Conservation (phyloP, 106 monocot genomes). For the Allium fistulosum region DNA sequence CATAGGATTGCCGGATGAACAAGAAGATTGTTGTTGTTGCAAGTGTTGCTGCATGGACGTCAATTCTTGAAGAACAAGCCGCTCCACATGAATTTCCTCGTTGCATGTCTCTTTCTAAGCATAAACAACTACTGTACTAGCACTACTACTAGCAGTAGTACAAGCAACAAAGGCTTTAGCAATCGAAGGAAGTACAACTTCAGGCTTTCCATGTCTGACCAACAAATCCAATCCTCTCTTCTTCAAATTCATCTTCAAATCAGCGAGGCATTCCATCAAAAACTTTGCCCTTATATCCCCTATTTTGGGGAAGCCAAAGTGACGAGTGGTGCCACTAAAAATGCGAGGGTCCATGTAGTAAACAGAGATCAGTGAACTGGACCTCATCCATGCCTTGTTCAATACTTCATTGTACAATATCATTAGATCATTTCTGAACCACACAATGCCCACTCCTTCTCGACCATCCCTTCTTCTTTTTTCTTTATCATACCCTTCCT, state of each 20-base stretch:
- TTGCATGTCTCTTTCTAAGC: constrained; percentile 91
- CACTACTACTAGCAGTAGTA: constrained; percentile 4
- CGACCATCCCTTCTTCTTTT: constrained; percentile 10
- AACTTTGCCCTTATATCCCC: constrained; percentile 77
- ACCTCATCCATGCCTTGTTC: constrained; percentile 45
- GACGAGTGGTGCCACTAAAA: constrained; percentile 54
- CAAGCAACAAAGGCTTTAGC: constrained; percentile 63
- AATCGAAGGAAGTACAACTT: constrained; percentile 73
- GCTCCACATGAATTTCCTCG: constrained; percentile 79
- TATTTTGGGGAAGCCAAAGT: constrained; percentile 88
- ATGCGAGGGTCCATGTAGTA: constrained; percentile 78
- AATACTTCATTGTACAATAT: constrained; percentile 74
- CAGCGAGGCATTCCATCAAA: constrained; percentile 69
- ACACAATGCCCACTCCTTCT: constrained; percentile 61
- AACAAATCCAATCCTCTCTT: constrained; percentile 59
- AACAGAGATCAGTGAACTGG: constrained; percentile 59
- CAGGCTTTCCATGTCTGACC: constrained; percentile 64
- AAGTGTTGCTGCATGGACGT: constrained; percentile 5
- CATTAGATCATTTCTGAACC: constrained; percentile 92
- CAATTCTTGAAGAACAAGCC: constrained; percentile 24
- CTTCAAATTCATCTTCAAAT: constrained; percentile 59
- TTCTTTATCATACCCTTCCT: too few relatives aligned
- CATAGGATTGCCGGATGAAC: too few relatives aligned
- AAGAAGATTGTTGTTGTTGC: constrained; percentile 15
- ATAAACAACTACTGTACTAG: constrained; percentile 22